Conservation (phyloP, 108 stramenopile genomes). For the Nannochloropsis salina region DNA sequence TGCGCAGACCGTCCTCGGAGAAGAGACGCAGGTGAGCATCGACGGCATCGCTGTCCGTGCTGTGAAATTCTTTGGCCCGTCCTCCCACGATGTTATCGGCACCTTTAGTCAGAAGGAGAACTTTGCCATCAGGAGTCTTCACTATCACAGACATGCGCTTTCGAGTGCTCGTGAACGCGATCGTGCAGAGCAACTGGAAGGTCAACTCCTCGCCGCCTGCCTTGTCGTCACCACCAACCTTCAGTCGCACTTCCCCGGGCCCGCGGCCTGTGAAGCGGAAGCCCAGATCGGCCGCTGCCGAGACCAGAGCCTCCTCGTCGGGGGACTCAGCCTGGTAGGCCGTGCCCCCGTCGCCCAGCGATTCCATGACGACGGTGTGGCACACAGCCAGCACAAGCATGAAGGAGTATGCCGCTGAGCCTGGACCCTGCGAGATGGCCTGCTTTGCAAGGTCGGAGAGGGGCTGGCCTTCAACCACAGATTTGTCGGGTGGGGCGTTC, state of each 20-base stretch:
- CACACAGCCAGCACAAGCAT: slow-evolving; percentile 55
- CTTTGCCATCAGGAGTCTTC: slow-evolving; percentile 23
- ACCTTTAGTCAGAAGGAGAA: slow-evolving; percentile 54
- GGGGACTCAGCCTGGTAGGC: slow-evolving; percentile 31
- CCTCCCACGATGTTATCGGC: slow-evolving; percentile 55
- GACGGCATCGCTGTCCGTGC: slow-evolving; percentile 14
- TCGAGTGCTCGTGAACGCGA: slow-evolving; percentile 81
- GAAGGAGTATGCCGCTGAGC: slow-evolving; percentile 35
- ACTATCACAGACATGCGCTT: slow-evolving; percentile 63
- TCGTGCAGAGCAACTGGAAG: slow-evolving; percentile 70
- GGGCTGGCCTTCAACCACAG: slow-evolving; percentile 21
- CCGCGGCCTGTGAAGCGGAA: slow-evolving; percentile 45
- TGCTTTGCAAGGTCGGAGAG: slow-evolving; percentile 31
- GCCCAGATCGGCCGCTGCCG: slow-evolving; percentile 54
- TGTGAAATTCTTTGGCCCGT: not conserved
- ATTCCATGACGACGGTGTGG: slow-evolving; percentile 57
- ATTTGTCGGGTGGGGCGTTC: not conserved
- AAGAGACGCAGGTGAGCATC: slow-evolving; percentile 50
- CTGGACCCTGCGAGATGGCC: slow-evolving; percentile 18
- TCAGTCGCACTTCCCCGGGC: not conserved
- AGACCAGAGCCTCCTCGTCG: slow-evolving; percentile 61
- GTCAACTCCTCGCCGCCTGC: slow-evolving; percentile 23
- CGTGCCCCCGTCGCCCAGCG: slow-evolving; percentile 45
- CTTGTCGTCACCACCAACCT: not conserved
- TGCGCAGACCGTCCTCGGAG: slow-evolving; percentile 57